Base-by-base conservation (phyloP, 2,329 filamentous ascomycete species). In the Chaetomium olivaceum region DNA sequence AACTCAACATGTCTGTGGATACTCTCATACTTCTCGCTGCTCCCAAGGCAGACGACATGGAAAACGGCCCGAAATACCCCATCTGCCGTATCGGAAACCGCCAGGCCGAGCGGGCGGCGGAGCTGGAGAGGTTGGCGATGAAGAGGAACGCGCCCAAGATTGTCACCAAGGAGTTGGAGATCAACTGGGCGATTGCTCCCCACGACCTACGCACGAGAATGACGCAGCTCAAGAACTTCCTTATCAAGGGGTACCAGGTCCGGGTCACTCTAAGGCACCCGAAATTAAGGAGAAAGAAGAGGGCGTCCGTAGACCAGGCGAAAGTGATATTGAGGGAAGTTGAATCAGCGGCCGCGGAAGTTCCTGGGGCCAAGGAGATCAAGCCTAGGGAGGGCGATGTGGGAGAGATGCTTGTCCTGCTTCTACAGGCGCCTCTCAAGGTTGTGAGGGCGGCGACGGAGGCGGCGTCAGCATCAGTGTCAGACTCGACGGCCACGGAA, bases 151-250 rank as follows among this genome's bases (percentile, higher is more conserved):
- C 80, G 68, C 77, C 78, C 71, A 80, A 74, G 69, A 73, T 79
- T 43, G 82, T 81, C 69, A 74, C 77, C 19, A 97, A 97, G 80
- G 89, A 89, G 74, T 77, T 97, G n/a, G 93, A 97, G 79, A 72
- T 98, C 72, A 94, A 92, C 76, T 98, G 93, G 93, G 88, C 89
- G 39, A 96, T 96, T 73, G 88, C 88, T 67, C 74, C 77, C 14
- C 85, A 94, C 74, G 93, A 97, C 79, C 76, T 97, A 61, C 79
- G 79, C n/a, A 89, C 91, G 75, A 86, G 89, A 74, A 75, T 95
- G 76, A 85, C 85, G 73, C 86, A 87, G 78, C 76, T 94, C 72
- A 78, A 78, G 67, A 82, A 80, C 62, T 97, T 97, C 74, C 74
- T 97, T 74, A 80, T 76, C 9, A 91, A 92, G 76, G 93, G 93